Evolutionary conservation across 305 asterid species (phyloP), one percentile per base, ranked within the genome.

Genomic region (Rubia tinctorum): DNA sequence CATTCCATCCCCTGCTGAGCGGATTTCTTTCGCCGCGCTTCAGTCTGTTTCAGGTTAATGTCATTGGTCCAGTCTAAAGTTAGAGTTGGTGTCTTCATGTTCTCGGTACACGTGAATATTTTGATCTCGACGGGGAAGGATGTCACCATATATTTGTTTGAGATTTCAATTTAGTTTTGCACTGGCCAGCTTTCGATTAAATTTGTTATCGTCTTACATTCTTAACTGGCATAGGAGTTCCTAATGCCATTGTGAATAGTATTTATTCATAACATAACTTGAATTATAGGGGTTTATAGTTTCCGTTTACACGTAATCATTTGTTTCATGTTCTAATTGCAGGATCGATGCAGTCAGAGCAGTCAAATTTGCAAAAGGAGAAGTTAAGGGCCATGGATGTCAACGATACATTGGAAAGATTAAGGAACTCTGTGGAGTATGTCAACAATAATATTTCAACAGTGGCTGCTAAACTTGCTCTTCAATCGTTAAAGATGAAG

Each of bases 401-500:
- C 49, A 88, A 39, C 73, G 87, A 88, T 81, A 91, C 95, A 53
- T 53, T 84, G 49, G 87, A 82, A 81, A 88, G 96, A 75, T 80
- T 90, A 37, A 82, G 86, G 42, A 84, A 74, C 55, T 81, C 91
- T 44, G 49, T 78, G 14, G 80, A 79, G 56, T 75, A 84, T 42
- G 88, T 83, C 20, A 74, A 67, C 82, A 68, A 80, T 42, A 91
- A 85, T 72, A 83, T 90, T 65, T 80, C 89, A 20, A 59, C 77
- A 60, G 84, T 87, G 71, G 97, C 91, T 12, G 96, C 97, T 71
- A 89, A 91, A 84, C 93, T 91, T 66, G 97, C 96, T 55, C 89
- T 90, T 82, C 96, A 91, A 75, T 88, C 93, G 73, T 68, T 90
- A 27, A 82, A 78, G 73, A 75, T 76, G 73, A 75, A 66, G 25